Evolutionary conservation across 1,284 basidiomycete genomes (phyloP).

Genomic region (Crocinoboletus sp.): DNA sequence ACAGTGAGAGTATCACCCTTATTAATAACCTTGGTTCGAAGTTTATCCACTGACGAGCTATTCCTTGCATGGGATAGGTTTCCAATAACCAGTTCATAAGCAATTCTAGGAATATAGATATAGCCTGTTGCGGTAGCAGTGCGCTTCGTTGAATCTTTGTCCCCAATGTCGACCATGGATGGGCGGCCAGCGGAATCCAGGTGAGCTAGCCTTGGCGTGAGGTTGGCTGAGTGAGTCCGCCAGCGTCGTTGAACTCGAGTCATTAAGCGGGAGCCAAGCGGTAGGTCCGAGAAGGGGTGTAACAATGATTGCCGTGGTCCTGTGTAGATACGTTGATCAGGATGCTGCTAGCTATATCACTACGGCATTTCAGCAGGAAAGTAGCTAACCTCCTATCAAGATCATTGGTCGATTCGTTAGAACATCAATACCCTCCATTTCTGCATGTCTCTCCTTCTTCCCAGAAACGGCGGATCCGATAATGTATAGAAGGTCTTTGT

Average conservation of each 20-base stretch:
- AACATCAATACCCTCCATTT: conserved; percentile 77
- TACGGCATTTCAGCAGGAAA: conserved; percentile 26
- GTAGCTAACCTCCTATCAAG: conserved; percentile 81
- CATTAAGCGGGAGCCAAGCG: not conserved
- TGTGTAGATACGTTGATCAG: conserved; percentile 29
- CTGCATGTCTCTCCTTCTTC: conserved; percentile 84
- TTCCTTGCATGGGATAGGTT: conserved; percentile 29
- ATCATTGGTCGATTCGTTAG: conserved; percentile 84
- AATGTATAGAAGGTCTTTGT: conserved; percentile 59
- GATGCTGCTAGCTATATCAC: conserved; percentile 17
- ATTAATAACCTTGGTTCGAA: conserved; percentile 45
- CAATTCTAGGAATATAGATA: conserved; percentile 65
- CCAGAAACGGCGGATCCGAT: conserved; percentile 65
- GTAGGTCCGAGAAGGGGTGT: not conserved
- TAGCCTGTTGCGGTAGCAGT: conserved; percentile 72
- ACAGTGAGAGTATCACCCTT: conserved; percentile 80
- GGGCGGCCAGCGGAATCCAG: conserved; percentile 64
- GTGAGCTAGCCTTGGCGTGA: conserved; percentile 53
- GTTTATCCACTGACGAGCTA: conserved; percentile 26
- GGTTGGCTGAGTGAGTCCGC: conserved; percentile 15
- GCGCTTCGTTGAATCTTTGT: conserved; percentile 63
- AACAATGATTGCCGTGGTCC: conserved; percentile 14
- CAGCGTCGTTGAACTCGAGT: conserved; percentile 21
- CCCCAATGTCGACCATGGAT: conserved; percentile 76
- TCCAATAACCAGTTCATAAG: conserved; percentile 58